phyloP scores from a whole-genome alignment of 805 yeast genomes.

The Zygosaccharomyces siamensis region DNA sequence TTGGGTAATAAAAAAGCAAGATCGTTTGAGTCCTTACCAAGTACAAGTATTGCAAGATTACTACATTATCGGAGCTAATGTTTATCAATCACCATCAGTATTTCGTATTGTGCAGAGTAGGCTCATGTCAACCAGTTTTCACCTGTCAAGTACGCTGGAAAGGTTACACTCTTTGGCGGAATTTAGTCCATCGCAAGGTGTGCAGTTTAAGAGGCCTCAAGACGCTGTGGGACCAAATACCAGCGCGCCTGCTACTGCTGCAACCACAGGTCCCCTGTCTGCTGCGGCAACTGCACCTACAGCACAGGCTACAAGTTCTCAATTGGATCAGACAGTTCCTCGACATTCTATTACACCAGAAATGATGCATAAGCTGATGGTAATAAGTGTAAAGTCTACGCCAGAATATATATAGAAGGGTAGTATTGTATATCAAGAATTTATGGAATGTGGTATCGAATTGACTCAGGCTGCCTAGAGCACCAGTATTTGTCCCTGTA shows the following conservation, averaged over 20 bases:
- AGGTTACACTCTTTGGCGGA: conserved; percentile 45
- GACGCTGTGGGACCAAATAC: conserved; percentile 12
- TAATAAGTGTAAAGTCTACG: conserved; percentile 31
- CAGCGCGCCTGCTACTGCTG: conserved; percentile 13
- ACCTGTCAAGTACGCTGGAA: conserved; percentile 44
- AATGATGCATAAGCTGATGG: conserved; percentile 31
- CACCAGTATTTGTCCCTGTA: background rate
- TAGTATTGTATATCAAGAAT: background rate
- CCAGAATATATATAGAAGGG: conserved; percentile 29
- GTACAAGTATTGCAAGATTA: conserved; percentile 59
- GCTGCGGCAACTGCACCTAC: conserved; percentile 13
- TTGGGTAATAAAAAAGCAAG: conserved; percentile 86
- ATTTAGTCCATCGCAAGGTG: conserved; percentile 60
- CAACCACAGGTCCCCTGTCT: conserved; percentile 10
- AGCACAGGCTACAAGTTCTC: conserved; percentile 14
- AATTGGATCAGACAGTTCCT: conserved; percentile 10
- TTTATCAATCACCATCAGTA: conserved; percentile 82
- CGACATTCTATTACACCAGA: conserved; percentile 25
- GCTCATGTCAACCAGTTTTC: conserved; percentile 45
- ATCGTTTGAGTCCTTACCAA: conserved; percentile 45
- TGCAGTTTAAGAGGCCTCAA: conserved; percentile 20
- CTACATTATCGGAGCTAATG: conserved; percentile 85
- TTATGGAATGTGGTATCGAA: no score
- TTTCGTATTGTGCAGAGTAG: conserved; percentile 70
- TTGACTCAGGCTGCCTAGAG: background rate